Evolutionary conservation across 2,329 filamentous ascomycete genomes (phyloP).

Genomic region (Fusarium torulosum): DNA sequence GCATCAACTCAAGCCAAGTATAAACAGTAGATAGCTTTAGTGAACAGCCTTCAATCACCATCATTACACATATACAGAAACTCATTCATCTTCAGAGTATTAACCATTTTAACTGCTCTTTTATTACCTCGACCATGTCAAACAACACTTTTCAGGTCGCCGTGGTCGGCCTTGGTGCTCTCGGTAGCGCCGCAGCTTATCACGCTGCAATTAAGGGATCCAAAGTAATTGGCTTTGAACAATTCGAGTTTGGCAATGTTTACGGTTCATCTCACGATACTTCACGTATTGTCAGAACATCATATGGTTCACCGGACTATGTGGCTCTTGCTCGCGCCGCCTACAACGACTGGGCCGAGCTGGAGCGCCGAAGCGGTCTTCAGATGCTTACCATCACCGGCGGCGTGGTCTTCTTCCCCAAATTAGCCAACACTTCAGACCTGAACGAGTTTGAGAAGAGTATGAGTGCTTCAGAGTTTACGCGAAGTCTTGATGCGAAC

Average conservation of each 20-base stretch:
- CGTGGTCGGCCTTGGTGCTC: conserved; percentile 18
- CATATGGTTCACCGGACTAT: conserved; percentile 42
- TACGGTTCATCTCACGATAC: conserved; percentile 46
- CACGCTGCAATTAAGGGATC: conserved; percentile 36
- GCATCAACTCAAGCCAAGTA: not conserved
- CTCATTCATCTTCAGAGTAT: no score
- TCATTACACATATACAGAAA: no score
- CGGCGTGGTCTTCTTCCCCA: conserved; percentile 42
- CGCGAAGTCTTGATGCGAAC: conserved; percentile 29
- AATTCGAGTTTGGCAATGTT: conserved; percentile 45
- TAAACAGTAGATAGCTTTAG: not conserved
- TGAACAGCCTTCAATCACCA: accelerated
- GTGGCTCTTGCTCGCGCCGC: conserved; percentile 41
- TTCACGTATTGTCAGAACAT: conserved; percentile 43
- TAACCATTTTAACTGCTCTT: no score
- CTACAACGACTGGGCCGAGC: conserved; percentile 43
- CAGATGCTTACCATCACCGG: conserved; percentile 43
- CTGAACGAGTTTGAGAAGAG: conserved; percentile 22
- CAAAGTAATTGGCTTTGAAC: conserved; percentile 44
- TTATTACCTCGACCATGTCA: not conserved
- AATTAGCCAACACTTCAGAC: not conserved
- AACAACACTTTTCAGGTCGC: conserved; percentile 8
- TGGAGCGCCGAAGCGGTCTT: conserved; percentile 36
- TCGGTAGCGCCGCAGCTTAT: conserved; percentile 21
- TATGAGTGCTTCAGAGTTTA: conserved; percentile 12